Evolutionary conservation across 192 early-diverging fungal species (phyloP).

Genomic region (Phlyctochytrium arcticum): DNA sequence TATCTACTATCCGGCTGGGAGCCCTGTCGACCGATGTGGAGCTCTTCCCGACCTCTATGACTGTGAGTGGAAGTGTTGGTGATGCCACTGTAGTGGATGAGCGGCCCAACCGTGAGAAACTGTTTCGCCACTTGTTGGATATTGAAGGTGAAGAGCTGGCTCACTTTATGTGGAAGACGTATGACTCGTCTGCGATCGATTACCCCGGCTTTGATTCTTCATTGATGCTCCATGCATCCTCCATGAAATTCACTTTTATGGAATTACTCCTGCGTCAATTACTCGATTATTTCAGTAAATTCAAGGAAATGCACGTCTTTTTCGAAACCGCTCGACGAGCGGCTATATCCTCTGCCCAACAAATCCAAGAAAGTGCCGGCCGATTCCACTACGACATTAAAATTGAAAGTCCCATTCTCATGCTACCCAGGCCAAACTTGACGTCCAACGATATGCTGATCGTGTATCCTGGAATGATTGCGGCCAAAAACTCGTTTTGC

Average conservation of each 20-base stretch:
- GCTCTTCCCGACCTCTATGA: slow-evolving; percentile 53
- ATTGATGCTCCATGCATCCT: slow-evolving; percentile 71
- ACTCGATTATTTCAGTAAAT: slow-evolving; percentile 76
- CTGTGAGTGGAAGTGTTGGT: slow-evolving; percentile 44
- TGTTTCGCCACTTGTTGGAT: slow-evolving; percentile 54
- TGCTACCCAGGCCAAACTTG: slow-evolving; percentile 63
- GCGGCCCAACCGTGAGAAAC: not conserved
- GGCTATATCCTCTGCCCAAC: slow-evolving; percentile 70
- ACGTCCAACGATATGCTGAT: slow-evolving; percentile 59
- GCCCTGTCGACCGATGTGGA: slow-evolving; percentile 67
- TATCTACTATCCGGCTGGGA: slow-evolving; percentile 72
- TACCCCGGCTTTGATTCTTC: slow-evolving; percentile 87
- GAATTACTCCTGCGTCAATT: slow-evolving; percentile 69
- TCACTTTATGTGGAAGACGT: slow-evolving; percentile 85
- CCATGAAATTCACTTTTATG: slow-evolving; percentile 75
- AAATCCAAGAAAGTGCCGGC: slow-evolving; percentile 72
- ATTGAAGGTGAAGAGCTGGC: slow-evolving; percentile 88
- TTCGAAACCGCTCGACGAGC: slow-evolving; percentile 87
- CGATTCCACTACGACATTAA: slow-evolving; percentile 82
- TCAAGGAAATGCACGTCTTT: slow-evolving; percentile 79
- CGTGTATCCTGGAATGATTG: slow-evolving; percentile 81
- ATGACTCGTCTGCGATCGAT: slow-evolving; percentile 41
- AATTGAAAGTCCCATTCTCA: slow-evolving; percentile 81
- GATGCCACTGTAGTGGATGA: slow-evolving; percentile 42
- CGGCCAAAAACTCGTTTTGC: slow-evolving; percentile 72